Evolutionary conservation across 441 rosid genomes (phyloP).

Genomic region (Bruguiera hainesii): DNA sequence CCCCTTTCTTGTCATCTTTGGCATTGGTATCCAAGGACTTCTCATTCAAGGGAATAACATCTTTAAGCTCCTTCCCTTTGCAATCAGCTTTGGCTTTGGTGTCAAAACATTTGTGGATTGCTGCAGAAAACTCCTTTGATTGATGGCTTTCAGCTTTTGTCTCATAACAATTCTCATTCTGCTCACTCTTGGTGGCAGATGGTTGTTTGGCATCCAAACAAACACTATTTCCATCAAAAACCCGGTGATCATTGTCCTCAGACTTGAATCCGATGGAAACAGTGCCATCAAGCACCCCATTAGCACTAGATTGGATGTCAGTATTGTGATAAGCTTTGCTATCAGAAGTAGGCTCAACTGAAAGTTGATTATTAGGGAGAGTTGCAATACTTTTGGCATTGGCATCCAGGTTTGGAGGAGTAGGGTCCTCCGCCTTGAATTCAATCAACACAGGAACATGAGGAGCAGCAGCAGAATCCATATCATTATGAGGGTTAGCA

Average conservation of each 20-base stretch:
- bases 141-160: neutral
- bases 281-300: neutral
- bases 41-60: neutral
- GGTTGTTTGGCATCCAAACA: neutral
- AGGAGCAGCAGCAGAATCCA: neutral
- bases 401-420: neutral
- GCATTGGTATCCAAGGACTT: neutral
- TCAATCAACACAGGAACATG: neutral
- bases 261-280: slow-evolving; percentile 4
- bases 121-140: no score
- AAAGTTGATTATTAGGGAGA: neutral
- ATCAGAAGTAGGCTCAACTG: neutral
- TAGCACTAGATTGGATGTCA: slow-evolving; percentile 3
- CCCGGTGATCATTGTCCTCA: slow-evolving; percentile 1
- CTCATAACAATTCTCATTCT: neutral
- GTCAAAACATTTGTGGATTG: no score
- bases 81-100: neutral
- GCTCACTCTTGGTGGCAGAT: neutral
- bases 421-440: neutral
- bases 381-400: slow-evolving; percentile 4
- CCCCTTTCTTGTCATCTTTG: slow-evolving; percentile 7
- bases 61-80: neutral
- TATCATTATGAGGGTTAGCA: no score
- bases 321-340: neutral
- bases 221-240: neutral